Conservation (phyloP, 108 stramenopile species). For the Fistulifera pelliculosa region DNA sequence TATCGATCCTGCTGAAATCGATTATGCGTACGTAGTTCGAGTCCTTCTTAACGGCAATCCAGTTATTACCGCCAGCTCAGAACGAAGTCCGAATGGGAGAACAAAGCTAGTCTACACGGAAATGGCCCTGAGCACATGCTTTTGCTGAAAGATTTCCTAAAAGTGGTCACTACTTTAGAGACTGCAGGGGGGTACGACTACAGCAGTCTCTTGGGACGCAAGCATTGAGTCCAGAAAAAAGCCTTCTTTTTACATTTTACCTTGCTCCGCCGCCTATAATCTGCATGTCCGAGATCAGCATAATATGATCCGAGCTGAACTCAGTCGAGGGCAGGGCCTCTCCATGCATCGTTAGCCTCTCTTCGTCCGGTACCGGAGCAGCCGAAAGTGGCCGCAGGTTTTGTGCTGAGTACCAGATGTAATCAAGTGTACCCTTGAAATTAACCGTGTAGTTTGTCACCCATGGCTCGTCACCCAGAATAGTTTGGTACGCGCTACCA, state of each 20-base stretch:
- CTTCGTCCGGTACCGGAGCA: constrained; percentile 79
- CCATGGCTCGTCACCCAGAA: constrained; percentile 88
- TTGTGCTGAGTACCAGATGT: constrained; percentile 91
- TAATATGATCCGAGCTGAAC: constrained; percentile 93
- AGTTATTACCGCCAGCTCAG: constrained; percentile 7
- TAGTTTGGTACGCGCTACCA: constrained; percentile 87
- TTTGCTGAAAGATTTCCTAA: constrained; percentile 13
- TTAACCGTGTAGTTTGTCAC: constrained; percentile 91
- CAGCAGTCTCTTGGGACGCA: neutral
- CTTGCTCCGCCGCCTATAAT: constrained; percentile 33
- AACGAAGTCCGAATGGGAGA: neutral
- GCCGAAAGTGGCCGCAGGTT: constrained; percentile 82
- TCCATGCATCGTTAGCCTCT: constrained; percentile 62
- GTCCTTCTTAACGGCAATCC: constrained; percentile 27
- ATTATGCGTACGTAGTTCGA: constrained; percentile 10
- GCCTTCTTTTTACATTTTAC: neutral
- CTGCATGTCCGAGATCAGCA: constrained; percentile 93
- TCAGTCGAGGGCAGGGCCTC: constrained; percentile 90
- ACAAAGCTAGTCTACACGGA: constrained; percentile 3
- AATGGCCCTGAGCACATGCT: constrained; percentile 17
- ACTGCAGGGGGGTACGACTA: constrained; percentile 3
- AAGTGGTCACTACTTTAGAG: constrained; percentile 15
- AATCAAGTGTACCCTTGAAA: constrained; percentile 94
- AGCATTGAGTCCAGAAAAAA: neutral
- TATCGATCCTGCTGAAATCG: neutral